Evolutionary conservation across 495 filamentous ascomycete genomes (phyloP).

Genomic region (Rusavskia elegans): DNA sequence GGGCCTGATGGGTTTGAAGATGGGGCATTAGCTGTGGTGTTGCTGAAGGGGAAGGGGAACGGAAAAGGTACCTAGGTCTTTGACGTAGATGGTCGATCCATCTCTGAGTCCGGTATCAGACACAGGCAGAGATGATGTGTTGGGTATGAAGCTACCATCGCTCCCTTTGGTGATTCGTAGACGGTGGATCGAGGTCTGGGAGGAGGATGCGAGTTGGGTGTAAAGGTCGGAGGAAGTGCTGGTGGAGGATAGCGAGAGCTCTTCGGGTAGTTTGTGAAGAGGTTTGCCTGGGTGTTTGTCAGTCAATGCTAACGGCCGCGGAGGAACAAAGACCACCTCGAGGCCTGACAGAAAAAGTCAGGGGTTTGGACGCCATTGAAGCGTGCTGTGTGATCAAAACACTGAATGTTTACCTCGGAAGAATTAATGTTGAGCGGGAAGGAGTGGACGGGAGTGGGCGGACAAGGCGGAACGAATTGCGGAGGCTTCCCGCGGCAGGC

Average conservation of each 20-base stretch:
- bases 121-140: constrained; percentile 46
- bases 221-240: constrained; percentile 51
- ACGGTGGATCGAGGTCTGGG: constrained; percentile 41
- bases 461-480: not conserved
- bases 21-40: not conserved
- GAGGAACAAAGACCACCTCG: constrained; percentile 4
- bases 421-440: not conserved
- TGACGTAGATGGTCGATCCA: constrained; percentile 64
- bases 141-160: constrained; percentile 53
- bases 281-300: constrained; percentile 28
- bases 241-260: constrained; percentile 41
- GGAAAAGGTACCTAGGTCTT: constrained; percentile 43
- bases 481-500: not conserved
- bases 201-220: constrained; percentile 32
- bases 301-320: not conserved
- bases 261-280: constrained; percentile 55
- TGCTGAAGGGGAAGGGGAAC: not conserved
- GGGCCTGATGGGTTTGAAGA: constrained; percentile 43
- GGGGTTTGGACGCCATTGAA: constrained; percentile 3
- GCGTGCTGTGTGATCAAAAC: not conserved
- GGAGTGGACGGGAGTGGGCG: not conserved
- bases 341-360: constrained; percentile 12
- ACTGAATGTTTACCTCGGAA: not conserved
- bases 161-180: constrained; percentile 55
- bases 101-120: constrained; percentile 49